These are phyloP conservation scores for Saccharomycopsis synnaedendra DNA, from an alignment of 805 yeast genomes.

Conservation along the genomic window DNA sequence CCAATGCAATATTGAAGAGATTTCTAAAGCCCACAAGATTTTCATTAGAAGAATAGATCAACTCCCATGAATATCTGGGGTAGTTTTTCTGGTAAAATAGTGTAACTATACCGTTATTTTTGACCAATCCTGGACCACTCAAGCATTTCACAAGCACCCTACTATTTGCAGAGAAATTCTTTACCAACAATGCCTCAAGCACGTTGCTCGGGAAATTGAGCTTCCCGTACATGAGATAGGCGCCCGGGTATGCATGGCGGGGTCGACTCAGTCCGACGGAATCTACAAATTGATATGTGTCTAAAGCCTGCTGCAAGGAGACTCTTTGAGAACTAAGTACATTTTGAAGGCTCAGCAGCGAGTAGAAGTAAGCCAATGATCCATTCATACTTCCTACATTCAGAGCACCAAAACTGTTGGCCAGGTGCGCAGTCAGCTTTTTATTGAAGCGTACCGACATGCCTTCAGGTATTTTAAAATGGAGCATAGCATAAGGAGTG, in stretches of 20 bases:
- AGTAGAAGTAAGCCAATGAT: conserved; percentile 69
- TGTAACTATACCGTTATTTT: conserved; percentile 47
- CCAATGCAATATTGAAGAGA: conserved; percentile 48
- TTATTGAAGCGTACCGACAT: conserved; percentile 56
- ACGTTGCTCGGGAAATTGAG: conserved; percentile 82
- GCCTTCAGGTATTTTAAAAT: conserved; percentile 64
- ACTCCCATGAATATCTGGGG: conserved; percentile 56
- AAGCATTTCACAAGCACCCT: conserved; percentile 69
- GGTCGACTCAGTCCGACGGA: conserved; percentile 22
- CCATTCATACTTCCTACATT: conserved; percentile 62
- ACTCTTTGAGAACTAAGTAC: conserved; percentile 35
- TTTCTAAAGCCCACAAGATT: conserved; percentile 72
- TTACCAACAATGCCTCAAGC: conserved; percentile 77
- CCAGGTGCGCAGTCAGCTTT: conserved; percentile 56
- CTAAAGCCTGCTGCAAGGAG: conserved; percentile 53
- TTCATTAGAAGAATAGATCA: conserved; percentile 75
- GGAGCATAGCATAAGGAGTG: conserved; percentile 56
- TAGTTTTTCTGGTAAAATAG: conserved; percentile 60
- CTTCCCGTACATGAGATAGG: conserved; percentile 61
- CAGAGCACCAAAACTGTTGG: conserved; percentile 60
- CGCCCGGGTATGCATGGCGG: conserved; percentile 6
- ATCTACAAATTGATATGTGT: conserved; percentile 53
- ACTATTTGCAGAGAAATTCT: conserved; percentile 43
- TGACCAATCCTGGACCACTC: conserved; percentile 43
- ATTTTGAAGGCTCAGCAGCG: conserved; percentile 48